Evolutionary conservation across 345 rosid genomes (phyloP), one percentile per base, ranked within the genome.

Genomic region (Raphanus raphanistrum): DNA sequence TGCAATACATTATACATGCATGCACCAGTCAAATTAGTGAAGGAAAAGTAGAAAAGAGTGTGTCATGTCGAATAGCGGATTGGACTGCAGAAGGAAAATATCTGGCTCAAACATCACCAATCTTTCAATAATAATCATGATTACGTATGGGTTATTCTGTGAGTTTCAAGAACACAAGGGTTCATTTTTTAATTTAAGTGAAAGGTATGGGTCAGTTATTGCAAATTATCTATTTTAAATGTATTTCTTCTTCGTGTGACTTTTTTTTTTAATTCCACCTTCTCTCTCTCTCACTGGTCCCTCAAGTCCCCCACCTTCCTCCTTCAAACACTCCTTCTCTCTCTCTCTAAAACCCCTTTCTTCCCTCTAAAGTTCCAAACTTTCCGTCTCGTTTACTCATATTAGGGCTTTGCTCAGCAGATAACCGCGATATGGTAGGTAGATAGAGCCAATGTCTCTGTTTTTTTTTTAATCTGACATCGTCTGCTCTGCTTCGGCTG

Each of bases 241-340:
- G 21, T 63, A 65, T 71, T 52, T 58, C 38, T 13, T 65, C 76
- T 43, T 32, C 66, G 50, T 77, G 76, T 54, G 64, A 50, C 4
- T 21, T 58, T 26, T 59, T 59, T 59, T 21, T 38, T 38, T 38
- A 38, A 57, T 58, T 26, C 63, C 6, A 48, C 55, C 55, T 6
- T 16, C 60, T 9, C 68, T 4, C 54, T 48, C 74, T 69, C 63
- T 32, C 63, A 38, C 26, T 71, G 72, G 76, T 65, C 72, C 80
- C 70, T 70, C 80, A 62, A n/a, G 52, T 45, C 52, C 52, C 32
- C 55, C 75, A 70, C 65, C 38, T 78, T 78, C 76, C 17, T 73
- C 36, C 52, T 52, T 65, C 36, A 2, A 28, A 17, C 63, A 25
- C 36, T 13, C 68, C 58, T 4, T 43, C 73, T 31, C 62, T 43